A percentile compares a stretch with the other conserved stretches of the same genome.
Evolutionary conservation across 2,329 filamentous ascomycete genomes (phyloP).

Genomic region (Sphaerulina populicola): DNA sequence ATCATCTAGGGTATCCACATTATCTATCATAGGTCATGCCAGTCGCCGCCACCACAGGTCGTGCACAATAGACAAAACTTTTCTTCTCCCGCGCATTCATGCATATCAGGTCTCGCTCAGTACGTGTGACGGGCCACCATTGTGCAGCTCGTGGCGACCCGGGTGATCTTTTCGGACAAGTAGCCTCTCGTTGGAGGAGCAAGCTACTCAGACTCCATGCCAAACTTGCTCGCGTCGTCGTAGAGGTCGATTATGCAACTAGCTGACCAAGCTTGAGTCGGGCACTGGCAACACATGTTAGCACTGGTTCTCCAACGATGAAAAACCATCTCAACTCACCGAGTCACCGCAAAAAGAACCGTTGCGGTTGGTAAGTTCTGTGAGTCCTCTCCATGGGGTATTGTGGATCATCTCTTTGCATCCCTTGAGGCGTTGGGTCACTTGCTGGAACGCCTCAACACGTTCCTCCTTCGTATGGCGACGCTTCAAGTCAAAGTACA

Average conservation of each 20-base stretch:
- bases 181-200: slow-evolving; percentile 7
- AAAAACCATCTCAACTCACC: slow-evolving; percentile 46
- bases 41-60: not conserved
- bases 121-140: not conserved
- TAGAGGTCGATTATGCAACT: slow-evolving; percentile 92
- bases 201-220: slow-evolving; percentile 10
- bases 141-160: not conserved
- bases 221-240: slow-evolving; percentile 60
- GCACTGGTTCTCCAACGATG: slow-evolving; percentile 11
- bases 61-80: not conserved
- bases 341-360: slow-evolving; percentile 81
- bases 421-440: slow-evolving; percentile 69
- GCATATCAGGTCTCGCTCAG: not conserved
- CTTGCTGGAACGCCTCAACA: slow-evolving; percentile 88
- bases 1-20: too few relatives aligned
- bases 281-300: slow-evolving; percentile 52
- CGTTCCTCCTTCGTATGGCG: slow-evolving; percentile 58
- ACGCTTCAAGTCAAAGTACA: slow-evolving; percentile 79
- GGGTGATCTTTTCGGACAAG: slow-evolving; percentile 5
- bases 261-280: slow-evolving; percentile 94
- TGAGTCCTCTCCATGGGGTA: slow-evolving; percentile 80
- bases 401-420: slow-evolving; percentile 78
- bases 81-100: not conserved
- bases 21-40: not conserved
- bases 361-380: slow-evolving; percentile 86